Base-by-base conservation (phyloP, 2,329 filamentous ascomycete species). In the Talaromyces sp. region DNA sequence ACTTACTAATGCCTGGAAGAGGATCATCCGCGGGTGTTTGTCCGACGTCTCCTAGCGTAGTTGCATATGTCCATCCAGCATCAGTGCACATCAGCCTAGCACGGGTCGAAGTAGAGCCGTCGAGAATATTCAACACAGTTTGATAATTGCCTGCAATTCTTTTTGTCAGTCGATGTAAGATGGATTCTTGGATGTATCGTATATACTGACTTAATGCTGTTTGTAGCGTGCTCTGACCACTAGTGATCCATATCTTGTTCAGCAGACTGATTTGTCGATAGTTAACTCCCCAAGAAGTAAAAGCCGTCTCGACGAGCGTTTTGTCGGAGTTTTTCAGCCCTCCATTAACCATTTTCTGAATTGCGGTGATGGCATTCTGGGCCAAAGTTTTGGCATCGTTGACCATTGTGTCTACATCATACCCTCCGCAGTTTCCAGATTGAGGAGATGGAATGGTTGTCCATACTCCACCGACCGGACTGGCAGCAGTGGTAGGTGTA, bases 161-260 rank as follows among this genome's bases (percentile, higher is more conserved):
- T 18, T 23, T 52, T 6, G 12, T 48, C 14, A 52, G 28, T 33
- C 9, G 7, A 46, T 46, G n/a, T 7, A 31, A 11, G 11, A 9
- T 2, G 16, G 12, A 7, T 12, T 18, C 8, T 3, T 31, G 28
- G 11, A 18, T 33, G 16, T n/a, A 33, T 5, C 3, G 25, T 16
- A 18, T 1, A 11, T 18, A 33, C 48, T 52, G 9, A 52, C 48
- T 52, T 12, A 52, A 18, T n/a, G 25, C 48, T 31, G 25, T 33
- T 33, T 52, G 48, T 11, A 52, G 48, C 2, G 48, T 52, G 31
- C 6, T 3, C 25, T 52, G 48, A 1, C 48, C 48, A 31, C 25
- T 52, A 18, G 48, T 52, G 12, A 52, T 52, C 48, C 48, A 52
- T 31, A 52, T 52, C 21, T 52, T 52, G 28, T 52, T 52, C 48